These are phyloP conservation scores for Novymonas esmeraldas DNA, from an alignment of 208 protist species.

Conservation along the genomic window DNA sequence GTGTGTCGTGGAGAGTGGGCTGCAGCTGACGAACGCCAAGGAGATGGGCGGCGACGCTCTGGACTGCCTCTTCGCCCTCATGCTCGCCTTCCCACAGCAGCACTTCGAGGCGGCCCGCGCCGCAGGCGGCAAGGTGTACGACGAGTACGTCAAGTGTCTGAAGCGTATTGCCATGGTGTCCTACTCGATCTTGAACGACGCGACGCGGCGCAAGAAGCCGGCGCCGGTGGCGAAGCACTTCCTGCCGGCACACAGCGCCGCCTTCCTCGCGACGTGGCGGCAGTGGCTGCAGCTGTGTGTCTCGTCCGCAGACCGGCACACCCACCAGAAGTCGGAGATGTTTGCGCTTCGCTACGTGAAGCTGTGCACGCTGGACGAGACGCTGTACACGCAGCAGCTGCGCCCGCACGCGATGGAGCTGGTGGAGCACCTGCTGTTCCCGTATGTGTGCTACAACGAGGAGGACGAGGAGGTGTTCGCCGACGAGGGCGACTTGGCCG, in stretches of 20 bases:
- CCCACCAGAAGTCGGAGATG: constrained; percentile 77
- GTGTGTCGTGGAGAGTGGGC: constrained; percentile 67
- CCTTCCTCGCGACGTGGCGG: constrained; percentile 67
- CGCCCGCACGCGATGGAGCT: constrained; percentile 66
- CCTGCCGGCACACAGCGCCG: constrained; percentile 35
- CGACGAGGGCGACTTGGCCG: constrained; percentile 68
- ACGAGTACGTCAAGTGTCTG: constrained; percentile 73
- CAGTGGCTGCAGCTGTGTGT: constrained; percentile 76
- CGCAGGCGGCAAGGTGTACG: constrained; percentile 57
- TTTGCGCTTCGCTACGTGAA: constrained; percentile 85
- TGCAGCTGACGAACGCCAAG: constrained; percentile 49
- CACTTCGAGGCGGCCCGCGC: constrained; percentile 50
- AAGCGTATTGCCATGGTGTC: constrained; percentile 85
- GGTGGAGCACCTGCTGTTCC: constrained; percentile 81
- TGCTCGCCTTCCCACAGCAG: constrained; percentile 63
- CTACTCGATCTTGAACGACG: constrained; percentile 76
- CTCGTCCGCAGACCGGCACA: constrained; percentile 35
- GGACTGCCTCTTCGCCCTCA: constrained; percentile 65
- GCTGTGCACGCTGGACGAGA: constrained; percentile 69
- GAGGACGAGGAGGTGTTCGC: constrained; percentile 83
- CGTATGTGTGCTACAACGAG: constrained; percentile 76
- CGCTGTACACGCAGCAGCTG: constrained; percentile 65
- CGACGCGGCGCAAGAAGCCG: constrained; percentile 71
- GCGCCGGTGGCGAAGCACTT: constrained; percentile 75
- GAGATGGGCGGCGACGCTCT: constrained; percentile 47